Percentiles rank a stretch among this genome's conserved stretches.
Conservation (phyloP, 2,329 filamentous ascomycete genomes). For the Cladosporium sp. region DNA sequence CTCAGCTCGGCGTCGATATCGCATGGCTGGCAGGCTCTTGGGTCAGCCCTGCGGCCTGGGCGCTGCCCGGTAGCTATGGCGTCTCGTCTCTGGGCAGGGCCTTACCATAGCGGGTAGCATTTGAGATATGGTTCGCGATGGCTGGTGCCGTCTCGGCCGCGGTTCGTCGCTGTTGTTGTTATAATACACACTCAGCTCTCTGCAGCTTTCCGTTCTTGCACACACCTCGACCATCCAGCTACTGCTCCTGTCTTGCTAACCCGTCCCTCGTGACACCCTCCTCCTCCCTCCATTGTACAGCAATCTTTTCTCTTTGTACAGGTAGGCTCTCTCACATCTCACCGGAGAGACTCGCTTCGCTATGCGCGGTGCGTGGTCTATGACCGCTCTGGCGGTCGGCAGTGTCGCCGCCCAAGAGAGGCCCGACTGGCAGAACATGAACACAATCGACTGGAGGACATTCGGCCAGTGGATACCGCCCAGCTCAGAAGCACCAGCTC, state of each 20-base stretch:
- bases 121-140: slow-evolving; percentile 3
- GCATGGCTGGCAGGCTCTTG: slow-evolving; percentile 9
- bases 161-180: slow-evolving; percentile 4
- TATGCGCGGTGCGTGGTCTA: slow-evolving; percentile 10
- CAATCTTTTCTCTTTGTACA: neutral
- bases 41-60: slow-evolving; percentile 6
- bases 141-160: slow-evolving; percentile 5
- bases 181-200: slow-evolving; percentile 3
- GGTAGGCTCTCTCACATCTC: neutral
- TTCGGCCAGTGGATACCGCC: slow-evolving; percentile 9
- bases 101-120: neutral
- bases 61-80: slow-evolving; percentile 8
- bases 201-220: slow-evolving; percentile 4
- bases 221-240: slow-evolving; percentile 3
- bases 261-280: slow-evolving; percentile 10
- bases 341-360: neutral
- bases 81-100: slow-evolving; percentile 8
- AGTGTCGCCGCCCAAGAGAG: slow-evolving; percentile 9
- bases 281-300: slow-evolving; percentile 2
- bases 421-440: slow-evolving; percentile 8
- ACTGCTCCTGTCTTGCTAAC: slow-evolving; percentile 4
- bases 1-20: slow-evolving; percentile 7
- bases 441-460: slow-evolving; percentile 12
- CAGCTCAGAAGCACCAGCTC: neutral
- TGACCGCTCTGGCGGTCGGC: slow-evolving; percentile 9